Base-by-base conservation (phyloP, 805 yeast genomes). In the Candida tammaniensis region DNA sequence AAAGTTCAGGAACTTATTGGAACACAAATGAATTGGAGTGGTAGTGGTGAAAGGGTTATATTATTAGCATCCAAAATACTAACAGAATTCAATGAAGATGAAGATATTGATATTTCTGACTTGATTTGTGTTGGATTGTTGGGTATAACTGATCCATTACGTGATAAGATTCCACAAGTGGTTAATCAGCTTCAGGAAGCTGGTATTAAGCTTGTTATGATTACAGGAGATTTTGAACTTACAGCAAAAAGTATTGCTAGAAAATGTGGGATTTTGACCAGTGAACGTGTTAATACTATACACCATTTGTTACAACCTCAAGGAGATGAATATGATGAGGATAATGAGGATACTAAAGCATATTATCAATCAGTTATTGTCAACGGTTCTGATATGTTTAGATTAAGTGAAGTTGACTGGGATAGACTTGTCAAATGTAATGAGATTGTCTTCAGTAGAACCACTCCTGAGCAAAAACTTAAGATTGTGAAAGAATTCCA, bases 381-480 rank as follows among this genome's bases (percentile, higher is more conserved):
- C 5, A 56, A 61, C 20, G 68, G 70, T 17, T 43, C 48, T 9
- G 61, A 59, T 13, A 34, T 67, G 26, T 48, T 44, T 17, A 19
- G 30, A 6, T 42, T 67, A 39, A 51, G 51, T 28, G 71, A 66
- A 17, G 49, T 47, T 16, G 65, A 70, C 37, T 71, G 76, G 76
- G 66, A 66, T 30, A 54, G 51, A 22, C 39, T 70, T 16, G 51
- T 57, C 26, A 29, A 49, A 11, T 66, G 58, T 36, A 38, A 57
- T n/a, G 73, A 69, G 46, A 54, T 72, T 31, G 74, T 73, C 5
- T 59, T 59, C 38, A 49, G 61, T 13, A 49, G 64, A 48, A 56
- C 63, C 3, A 57, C 64, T 2, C 79, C 80, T 1, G 78, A 74
- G 39, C 78, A 73, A 48, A 74, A 74, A 49, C 57, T 74, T 24